These are phyloP conservation scores for Goniomonas avonlea DNA, from an alignment of 78 protist species.

Conservation along the genomic window DNA sequence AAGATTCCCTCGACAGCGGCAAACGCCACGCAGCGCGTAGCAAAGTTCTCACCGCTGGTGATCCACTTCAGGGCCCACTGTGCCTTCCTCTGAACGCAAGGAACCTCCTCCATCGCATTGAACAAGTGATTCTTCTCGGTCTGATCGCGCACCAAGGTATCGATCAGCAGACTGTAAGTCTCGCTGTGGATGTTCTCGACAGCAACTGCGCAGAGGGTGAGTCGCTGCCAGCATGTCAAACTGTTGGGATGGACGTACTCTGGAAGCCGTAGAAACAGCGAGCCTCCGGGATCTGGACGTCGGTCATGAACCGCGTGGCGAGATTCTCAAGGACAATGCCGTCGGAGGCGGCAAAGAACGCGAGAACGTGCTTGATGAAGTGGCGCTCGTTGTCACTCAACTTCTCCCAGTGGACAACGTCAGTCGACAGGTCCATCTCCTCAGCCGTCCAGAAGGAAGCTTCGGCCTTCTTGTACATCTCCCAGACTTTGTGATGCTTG, in stretches of 20 bases:
- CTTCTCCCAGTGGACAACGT: constrained; percentile 68
- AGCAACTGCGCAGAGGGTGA: constrained; percentile 41
- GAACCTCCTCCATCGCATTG: constrained; percentile 83
- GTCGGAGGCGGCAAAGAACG: constrained; percentile 94
- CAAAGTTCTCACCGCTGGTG: constrained; percentile 55
- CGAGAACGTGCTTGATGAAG: constrained; percentile 85
- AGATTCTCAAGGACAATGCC: constrained; percentile 97
- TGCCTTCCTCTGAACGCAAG: constrained; percentile 87
- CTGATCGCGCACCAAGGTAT: constrained; percentile 70
- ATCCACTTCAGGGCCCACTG: constrained; percentile 96
- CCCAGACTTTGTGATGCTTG: constrained; percentile 66
- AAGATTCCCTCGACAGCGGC: constrained; percentile 98
- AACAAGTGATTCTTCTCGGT: constrained; percentile 67
- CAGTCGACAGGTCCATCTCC: constrained; percentile 85
- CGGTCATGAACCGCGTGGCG: constrained; percentile 76
- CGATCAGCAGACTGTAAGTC: constrained; percentile 84
- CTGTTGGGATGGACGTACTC: background rate
- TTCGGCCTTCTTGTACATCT: constrained; percentile 85
- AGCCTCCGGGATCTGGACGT: constrained; percentile 95
- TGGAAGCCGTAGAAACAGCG: constrained; percentile 97
- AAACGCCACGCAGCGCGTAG: constrained; percentile 90
- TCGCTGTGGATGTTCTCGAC: constrained; percentile 94
- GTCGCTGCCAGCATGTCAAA: background rate
- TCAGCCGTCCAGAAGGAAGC: constrained; percentile 94
- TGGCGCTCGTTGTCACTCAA: constrained; percentile 80